Conservation (phyloP, 768 basidiomycete species). For the Amanita fuliginea region DNA sequence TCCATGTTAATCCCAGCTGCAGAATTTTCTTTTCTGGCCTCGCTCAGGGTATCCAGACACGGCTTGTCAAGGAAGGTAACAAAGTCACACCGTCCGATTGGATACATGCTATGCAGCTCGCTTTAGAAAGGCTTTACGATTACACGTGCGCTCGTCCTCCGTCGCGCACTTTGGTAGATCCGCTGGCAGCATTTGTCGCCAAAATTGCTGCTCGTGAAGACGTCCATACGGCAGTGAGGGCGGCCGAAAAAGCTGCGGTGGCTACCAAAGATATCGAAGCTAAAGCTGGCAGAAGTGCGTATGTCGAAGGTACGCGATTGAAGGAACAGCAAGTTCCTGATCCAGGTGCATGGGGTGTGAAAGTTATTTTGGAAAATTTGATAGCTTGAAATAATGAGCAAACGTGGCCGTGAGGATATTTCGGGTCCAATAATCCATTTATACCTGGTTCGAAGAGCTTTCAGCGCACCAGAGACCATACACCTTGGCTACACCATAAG, state of each 20-base stretch:
- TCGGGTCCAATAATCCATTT: too few relatives aligned
- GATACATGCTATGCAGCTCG: constrained; percentile 44
- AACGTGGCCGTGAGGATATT: too few relatives aligned
- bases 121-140: constrained; percentile 55
- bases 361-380: constrained; percentile 55
- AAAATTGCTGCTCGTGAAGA: constrained; percentile 22
- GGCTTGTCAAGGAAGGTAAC: constrained; percentile 16
- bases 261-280: constrained; percentile 67
- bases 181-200: constrained; percentile 66
- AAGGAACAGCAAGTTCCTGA: constrained; percentile 58
- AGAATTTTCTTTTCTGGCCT: constrained; percentile 90
- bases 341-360: constrained; percentile 90
- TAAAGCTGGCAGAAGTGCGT: constrained; percentile 82
- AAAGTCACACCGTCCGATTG: constrained; percentile 44
- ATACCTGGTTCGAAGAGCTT: too few relatives aligned
- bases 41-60: constrained; percentile 54
- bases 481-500: too few relatives aligned
- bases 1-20: constrained; percentile 1
- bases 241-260: constrained; percentile 58
- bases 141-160: constrained; percentile 88
- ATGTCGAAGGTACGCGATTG: constrained; percentile 63
- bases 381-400: not conserved
- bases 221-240: constrained; percentile 42
- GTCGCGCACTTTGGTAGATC: constrained; percentile 89
- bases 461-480: too few relatives aligned